phyloP scores from a whole-genome alignment of 2,329 filamentous ascomycete species.

The Thelonectria rubi region DNA sequence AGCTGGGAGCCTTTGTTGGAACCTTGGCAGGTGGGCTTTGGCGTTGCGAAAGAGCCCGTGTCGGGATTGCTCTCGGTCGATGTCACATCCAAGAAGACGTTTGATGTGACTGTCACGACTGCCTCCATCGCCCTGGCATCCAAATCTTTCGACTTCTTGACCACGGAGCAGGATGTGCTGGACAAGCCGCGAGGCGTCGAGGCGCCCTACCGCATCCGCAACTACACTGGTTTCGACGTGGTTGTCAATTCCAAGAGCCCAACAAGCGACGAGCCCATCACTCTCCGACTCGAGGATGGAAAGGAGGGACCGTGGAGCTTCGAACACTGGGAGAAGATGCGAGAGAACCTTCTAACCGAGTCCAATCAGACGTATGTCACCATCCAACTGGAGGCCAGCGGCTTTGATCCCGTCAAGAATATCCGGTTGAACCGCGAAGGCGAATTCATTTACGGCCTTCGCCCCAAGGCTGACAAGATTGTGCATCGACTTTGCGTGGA shows the following conservation, averaged over 20 bases:
- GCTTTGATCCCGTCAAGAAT: slow-evolving; percentile 88
- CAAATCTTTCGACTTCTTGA: slow-evolving; percentile 91
- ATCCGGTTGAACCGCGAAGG: slow-evolving; percentile 95
- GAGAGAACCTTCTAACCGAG: slow-evolving; percentile 89
- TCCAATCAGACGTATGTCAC: slow-evolving; percentile 81
- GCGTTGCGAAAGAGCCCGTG: slow-evolving; percentile 79
- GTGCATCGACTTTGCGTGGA: slow-evolving; percentile 93
- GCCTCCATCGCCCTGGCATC: slow-evolving; percentile 92
- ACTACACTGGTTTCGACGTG: slow-evolving; percentile 94
- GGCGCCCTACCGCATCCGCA: slow-evolving; percentile 91
- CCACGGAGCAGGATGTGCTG: slow-evolving; percentile 84
- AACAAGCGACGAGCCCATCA: slow-evolving; percentile 72
- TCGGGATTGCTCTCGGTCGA: slow-evolving; percentile 85
- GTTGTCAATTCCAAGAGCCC: slow-evolving; percentile 81
- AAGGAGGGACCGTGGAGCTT: slow-evolving; percentile 96
- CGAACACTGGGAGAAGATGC: slow-evolving; percentile 95
- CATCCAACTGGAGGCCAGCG: slow-evolving; percentile 88
- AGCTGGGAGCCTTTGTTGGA: slow-evolving; percentile 97
- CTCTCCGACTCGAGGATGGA: slow-evolving; percentile 83
- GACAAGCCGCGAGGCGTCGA: slow-evolving; percentile 92
- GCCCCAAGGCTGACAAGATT: slow-evolving; percentile 84
- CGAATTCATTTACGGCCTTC: slow-evolving; percentile 87
- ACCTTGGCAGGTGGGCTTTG: slow-evolving; percentile 94
- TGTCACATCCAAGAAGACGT: slow-evolving; percentile 84
- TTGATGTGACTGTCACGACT: slow-evolving; percentile 92